A percentile compares a stretch with the other conserved stretches of the same genome.
Conservation (phyloP, 1,284 basidiomycete species). For the Rhodotorula sp. region DNA sequence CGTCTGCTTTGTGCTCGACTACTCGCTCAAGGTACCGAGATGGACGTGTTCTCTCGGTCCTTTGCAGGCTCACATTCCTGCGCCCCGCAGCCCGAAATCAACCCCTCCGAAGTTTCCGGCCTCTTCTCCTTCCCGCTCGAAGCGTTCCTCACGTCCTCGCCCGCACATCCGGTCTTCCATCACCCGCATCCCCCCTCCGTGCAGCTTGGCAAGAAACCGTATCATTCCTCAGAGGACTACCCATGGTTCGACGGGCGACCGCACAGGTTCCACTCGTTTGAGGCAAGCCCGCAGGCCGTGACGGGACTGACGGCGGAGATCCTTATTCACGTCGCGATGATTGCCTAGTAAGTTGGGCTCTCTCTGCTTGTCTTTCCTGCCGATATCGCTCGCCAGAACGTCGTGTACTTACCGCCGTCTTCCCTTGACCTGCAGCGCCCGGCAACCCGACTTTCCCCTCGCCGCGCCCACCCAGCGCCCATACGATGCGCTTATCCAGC, state of each 20-base stretch:
- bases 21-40: conserved; percentile 22
- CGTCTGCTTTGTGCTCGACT: conserved; percentile 37
- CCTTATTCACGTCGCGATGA: conserved; percentile 39
- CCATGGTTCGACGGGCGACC: conserved; percentile 34
- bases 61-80: not conserved
- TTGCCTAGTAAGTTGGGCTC: conserved; percentile 38
- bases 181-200: conserved; percentile 22
- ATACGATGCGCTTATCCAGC: conserved; percentile 22
- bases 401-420: not conserved
- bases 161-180: conserved; percentile 9
- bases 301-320: conserved; percentile 44
- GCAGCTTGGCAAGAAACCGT: conserved; percentile 24
- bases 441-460: conserved; percentile 38
- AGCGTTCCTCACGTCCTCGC: conserved; percentile 34
- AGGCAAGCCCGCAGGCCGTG: conserved; percentile 32
- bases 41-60: not conserved
- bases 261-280: conserved; percentile 44
- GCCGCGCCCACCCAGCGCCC: conserved; percentile 31
- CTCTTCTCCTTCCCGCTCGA: conserved; percentile 45
- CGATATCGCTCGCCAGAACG: too few species aligned
- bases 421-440: conserved; percentile 10
- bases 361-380: too few species aligned
- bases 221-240: conserved; percentile 41
- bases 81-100: conserved; percentile 38
- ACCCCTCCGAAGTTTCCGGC: conserved; percentile 39